Conservation (phyloP, 2,329 filamentous ascomycete genomes). For the Botryotinia narcissicola region DNA sequence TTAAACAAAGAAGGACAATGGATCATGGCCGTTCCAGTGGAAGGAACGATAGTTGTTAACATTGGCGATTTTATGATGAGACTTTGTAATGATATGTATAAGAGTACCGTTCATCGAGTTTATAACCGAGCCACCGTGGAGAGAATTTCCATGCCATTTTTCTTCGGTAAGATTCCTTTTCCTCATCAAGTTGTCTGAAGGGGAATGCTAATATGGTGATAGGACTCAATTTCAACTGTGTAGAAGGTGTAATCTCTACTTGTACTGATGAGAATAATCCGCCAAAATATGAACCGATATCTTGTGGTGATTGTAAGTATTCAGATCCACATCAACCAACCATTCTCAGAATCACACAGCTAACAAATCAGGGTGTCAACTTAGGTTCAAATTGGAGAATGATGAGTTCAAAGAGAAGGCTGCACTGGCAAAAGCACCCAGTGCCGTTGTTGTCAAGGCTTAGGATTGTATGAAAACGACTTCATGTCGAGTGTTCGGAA, state of each 20-base stretch:
- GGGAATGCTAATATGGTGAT: conserved; percentile 16
- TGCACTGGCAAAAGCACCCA: conserved; percentile 29
- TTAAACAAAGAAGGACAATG: conserved; percentile 45
- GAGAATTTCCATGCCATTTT: conserved; percentile 56
- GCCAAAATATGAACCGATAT: conserved; percentile 51
- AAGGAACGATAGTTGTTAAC: conserved; percentile 50
- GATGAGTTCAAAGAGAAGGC: conserved; percentile 33
- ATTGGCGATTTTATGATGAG: conserved; percentile 53
- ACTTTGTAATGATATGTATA: conserved; percentile 50
- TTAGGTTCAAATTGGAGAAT: conserved; percentile 36
- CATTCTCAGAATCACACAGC: too few species aligned
- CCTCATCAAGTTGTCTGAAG: not conserved
- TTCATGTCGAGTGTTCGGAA: not conserved
- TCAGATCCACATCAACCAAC: not conserved
- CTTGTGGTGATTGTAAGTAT: conserved; percentile 46
- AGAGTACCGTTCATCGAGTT: conserved; percentile 52
- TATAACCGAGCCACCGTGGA: conserved; percentile 44
- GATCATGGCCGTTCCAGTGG: conserved; percentile 46
- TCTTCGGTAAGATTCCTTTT: conserved; percentile 44
- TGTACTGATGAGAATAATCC: conserved; percentile 48
- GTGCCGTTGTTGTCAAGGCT: conserved; percentile 31
- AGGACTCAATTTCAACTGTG: conserved; percentile 52
- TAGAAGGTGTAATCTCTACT: conserved; percentile 48
- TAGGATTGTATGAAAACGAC: conserved; percentile 4
- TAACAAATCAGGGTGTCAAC: conserved; percentile 33